Conservation (phyloP, 2,329 filamentous ascomycete species). For the Penicillium sp. region DNA sequence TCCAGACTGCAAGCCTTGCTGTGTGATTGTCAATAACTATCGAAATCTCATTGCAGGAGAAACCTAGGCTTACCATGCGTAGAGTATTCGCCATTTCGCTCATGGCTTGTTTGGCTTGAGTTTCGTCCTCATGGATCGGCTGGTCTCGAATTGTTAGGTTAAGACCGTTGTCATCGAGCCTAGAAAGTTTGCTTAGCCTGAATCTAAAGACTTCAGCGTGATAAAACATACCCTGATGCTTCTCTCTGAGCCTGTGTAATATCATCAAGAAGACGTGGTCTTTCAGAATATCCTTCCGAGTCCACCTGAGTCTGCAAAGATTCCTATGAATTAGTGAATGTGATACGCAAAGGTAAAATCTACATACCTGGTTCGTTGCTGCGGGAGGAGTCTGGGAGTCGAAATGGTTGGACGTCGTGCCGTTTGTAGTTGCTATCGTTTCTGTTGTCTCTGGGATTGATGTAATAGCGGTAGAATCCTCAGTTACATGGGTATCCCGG, state of each 20-base stretch:
- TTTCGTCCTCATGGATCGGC: conserved; percentile 48
- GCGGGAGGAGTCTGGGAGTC: not conserved
- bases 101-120: conserved; percentile 46
- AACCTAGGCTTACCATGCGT: conserved; percentile 30
- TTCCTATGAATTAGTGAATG: conserved; percentile 14
- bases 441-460: conserved; percentile 21
- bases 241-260: conserved; percentile 44
- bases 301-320: conserved; percentile 28
- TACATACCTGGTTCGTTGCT: conserved; percentile 6
- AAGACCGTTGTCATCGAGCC: conserved; percentile 40
- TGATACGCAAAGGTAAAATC: not conserved
- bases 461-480: conserved; percentile 18
- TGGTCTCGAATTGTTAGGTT: conserved; percentile 48
- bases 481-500: conserved; percentile 20
- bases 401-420: conserved; percentile 13
- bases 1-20: conserved; percentile 45
- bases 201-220: not conserved
- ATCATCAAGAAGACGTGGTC: conserved; percentile 40
- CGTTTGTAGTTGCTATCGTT: conserved; percentile 24
- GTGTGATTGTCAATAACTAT: conserved; percentile 12
- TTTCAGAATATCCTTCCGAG: conserved; percentile 39
- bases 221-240: conserved; percentile 31
- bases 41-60: conserved; percentile 12
- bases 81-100: conserved; percentile 48
- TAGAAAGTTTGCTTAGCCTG: conserved; percentile 16